Percentiles rank a stretch among this genome's conserved stretches.
phyloP scores from a whole-genome alignment of 176 grass and related monocot species.

The Bolboschoenus planiculmis region DNA sequence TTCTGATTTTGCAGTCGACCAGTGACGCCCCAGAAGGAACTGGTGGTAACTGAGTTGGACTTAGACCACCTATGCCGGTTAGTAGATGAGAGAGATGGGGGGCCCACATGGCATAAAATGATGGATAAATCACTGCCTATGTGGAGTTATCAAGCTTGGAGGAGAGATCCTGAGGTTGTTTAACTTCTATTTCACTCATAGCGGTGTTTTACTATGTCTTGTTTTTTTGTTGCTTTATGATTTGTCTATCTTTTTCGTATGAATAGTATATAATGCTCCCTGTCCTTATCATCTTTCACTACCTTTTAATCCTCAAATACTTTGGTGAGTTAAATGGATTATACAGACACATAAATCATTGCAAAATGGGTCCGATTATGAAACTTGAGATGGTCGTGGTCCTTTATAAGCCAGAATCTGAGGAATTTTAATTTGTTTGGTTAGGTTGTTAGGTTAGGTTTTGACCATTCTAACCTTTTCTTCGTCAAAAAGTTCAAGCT shows the following conservation, averaged over 20 bases:
- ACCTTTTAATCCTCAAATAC: neutral
- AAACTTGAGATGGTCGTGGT: neutral
- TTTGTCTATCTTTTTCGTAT: neutral
- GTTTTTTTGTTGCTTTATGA: neutral
- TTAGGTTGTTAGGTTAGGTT: slow-evolving; percentile 5
- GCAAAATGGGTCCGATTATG: neutral
- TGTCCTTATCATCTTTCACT: neutral
- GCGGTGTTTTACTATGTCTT: neutral
- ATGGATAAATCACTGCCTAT: slow-evolving; percentile 55
- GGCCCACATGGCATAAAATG: slow-evolving; percentile 69
- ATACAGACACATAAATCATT: neutral
- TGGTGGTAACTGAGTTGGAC: slow-evolving; percentile 46
- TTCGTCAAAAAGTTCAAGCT: neutral
- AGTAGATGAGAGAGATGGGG: slow-evolving; percentile 76
- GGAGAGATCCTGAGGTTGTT: slow-evolving; percentile 57
- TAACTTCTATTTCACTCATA: neutral
- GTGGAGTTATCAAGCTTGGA: slow-evolving; percentile 67
- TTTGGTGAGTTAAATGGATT: neutral
- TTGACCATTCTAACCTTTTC: slow-evolving; percentile 8
- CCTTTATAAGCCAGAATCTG: neutral
- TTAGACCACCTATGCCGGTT: slow-evolving; percentile 52
- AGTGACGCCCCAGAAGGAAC: neutral
- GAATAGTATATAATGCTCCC: neutral
- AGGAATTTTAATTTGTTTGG: neutral
- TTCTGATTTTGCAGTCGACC: slow-evolving; percentile 22